Evolutionary conservation across 768 basidiomycete genomes (phyloP), one percentile per base, ranked within the genome.

Genomic region (Boletus coccyginus): DNA sequence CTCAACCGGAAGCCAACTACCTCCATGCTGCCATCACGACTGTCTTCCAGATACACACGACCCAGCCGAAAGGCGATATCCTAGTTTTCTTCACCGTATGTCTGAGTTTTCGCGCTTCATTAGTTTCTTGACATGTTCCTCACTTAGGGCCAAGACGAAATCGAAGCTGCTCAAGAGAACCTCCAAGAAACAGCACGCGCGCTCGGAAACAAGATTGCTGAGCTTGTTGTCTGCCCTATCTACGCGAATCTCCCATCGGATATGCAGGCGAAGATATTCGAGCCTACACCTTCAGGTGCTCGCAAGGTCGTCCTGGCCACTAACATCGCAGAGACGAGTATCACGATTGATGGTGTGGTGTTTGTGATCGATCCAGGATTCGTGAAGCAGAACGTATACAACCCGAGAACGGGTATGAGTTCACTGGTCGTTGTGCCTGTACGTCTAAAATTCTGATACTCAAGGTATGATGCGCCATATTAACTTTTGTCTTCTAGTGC

Each of bases 341-440:
- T 99, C 70, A 99, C 97, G 9, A 99, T 99, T 62, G 97, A 98
- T 52, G 97, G 97, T 31, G 97, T 99, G 7, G 96, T 98, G 3
- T 99, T 97, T 70, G 97, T 99, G 40, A 98, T 99, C 61, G 97
- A 99, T 70, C 97, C 97, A 3, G 97, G 97, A 13, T 98, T 98
- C 66, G 96, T 98, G 63, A 99, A 99, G 77, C 97, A 99, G 70
- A 98, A 99, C 71, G 90, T 94, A 40, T 99, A 97, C 70, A 99
- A 99, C 73, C 97, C 97, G 3, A 82, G 95, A 66, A 97, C 97
- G 43, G 96, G 97, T 14, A 99, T 99, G 97, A 94, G 93, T 11
- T 96, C 94, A 1, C 78, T 99, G 14, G 85, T 94, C 14, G 94
- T 99, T 35, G 95, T 98, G 50, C 97, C 97, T 0, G 92, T 95